phyloP scores from a whole-genome alignment of 1,139 yeast species.

The Kurtzmaniella quercitrusa region DNA sequence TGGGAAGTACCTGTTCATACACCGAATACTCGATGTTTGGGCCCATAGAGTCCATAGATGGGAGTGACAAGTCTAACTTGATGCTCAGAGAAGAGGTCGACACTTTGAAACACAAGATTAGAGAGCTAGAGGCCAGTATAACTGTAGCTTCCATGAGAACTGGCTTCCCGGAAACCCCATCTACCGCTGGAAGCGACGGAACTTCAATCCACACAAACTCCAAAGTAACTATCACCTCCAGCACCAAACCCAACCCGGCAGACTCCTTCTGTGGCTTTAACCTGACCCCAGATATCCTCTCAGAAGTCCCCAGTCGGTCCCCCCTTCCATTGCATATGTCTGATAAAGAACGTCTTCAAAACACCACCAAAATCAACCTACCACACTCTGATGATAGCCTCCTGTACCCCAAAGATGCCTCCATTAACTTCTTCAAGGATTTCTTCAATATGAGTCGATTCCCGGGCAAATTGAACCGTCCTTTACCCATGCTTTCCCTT shows the following conservation, averaged over 20 bases:
- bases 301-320: not conserved
- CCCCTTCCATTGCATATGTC: not conserved
- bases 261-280: not conserved
- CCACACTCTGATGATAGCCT: not conserved
- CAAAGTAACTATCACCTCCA: not conserved
- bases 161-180: not conserved
- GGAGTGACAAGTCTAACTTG: not conserved
- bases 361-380: not conserved
- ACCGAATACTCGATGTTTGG: slow-evolving; percentile 3
- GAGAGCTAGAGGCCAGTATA: slow-evolving; percentile 11
- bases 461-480: slow-evolving; percentile 4
- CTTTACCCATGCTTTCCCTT: slow-evolving; percentile 7
- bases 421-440: slow-evolving; percentile 6
- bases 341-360: not conserved
- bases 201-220: not conserved
- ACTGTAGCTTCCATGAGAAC: slow-evolving; percentile 7
- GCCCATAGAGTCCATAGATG: not conserved
- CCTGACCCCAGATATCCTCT: not conserved
- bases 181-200: not conserved
- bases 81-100: slow-evolving; percentile 7
- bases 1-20: slow-evolving; percentile 8
- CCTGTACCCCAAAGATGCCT: slow-evolving; percentile 3
- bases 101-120: slow-evolving; percentile 6
- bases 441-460: slow-evolving; percentile 4
- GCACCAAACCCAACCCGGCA: not conserved